A percentile compares a stretch with the other conserved stretches of the same genome.
These are phyloP conservation scores for Sporisorium scitamineum DNA, from an alignment of 1,284 basidiomycete genomes.

Conservation along the genomic window DNA sequence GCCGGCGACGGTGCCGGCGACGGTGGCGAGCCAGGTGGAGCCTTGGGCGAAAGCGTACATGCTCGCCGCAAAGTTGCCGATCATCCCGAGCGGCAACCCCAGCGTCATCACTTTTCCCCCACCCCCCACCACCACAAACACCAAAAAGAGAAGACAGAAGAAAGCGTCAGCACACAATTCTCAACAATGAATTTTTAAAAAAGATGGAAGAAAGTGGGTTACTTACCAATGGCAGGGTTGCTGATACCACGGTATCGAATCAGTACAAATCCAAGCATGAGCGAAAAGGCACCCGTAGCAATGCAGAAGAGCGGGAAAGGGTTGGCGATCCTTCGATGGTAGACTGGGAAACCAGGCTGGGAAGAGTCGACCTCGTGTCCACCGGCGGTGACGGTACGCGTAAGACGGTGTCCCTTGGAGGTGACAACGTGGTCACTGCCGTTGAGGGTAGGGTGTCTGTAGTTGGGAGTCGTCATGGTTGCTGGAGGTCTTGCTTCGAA, in stretches of 20 bases:
- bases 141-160: not conserved
- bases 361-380: conserved; percentile 47
- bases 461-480: conserved; percentile 37
- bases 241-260: conserved; percentile 28
- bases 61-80: conserved; percentile 54
- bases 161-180: not conserved
- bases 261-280: conserved; percentile 43
- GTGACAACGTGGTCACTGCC: conserved; percentile 38
- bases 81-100: conserved; percentile 49
- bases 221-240: conserved; percentile 42
- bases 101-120: conserved; percentile 32
- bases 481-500: not conserved
- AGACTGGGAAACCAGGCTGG: conserved; percentile 50
- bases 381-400: conserved; percentile 38
- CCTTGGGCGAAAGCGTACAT: conserved; percentile 57
- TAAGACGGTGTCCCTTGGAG: conserved; percentile 34
- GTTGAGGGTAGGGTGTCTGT: conserved; percentile 51
- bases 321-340: conserved; percentile 55
- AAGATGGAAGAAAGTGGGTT: not conserved
- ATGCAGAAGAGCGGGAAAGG: conserved; percentile 53
- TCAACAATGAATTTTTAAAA: not conserved
- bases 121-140: too few relatives aligned
- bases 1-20: conserved; percentile 40
- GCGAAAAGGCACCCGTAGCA: conserved; percentile 44
- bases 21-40: conserved; percentile 53